phyloP scores from a whole-genome alignment of 2,329 filamentous ascomycete genomes.

The Elsinoe perseae region DNA sequence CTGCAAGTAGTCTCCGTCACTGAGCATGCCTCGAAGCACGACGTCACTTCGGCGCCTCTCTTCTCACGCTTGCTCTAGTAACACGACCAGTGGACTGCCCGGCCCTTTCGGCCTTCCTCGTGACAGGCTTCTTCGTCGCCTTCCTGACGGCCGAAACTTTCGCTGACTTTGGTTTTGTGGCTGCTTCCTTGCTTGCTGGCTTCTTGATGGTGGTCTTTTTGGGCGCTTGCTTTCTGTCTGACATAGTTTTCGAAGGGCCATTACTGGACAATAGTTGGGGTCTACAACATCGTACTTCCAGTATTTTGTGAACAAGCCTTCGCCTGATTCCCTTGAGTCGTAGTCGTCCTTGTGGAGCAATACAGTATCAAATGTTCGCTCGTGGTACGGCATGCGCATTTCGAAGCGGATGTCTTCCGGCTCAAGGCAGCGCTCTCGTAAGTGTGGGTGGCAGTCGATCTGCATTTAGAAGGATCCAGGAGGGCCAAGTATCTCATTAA shows the following conservation, averaged over 20 bases:
- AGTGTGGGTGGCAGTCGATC: too few species aligned
- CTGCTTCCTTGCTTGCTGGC: background rate
- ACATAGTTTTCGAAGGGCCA: background rate
- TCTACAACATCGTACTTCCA: background rate
- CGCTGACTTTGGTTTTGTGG: background rate
- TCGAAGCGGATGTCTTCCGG: background rate
- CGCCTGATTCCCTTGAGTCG: too few species aligned
- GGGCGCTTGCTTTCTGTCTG: background rate
- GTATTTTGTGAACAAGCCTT: background rate
- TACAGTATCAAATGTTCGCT: background rate
- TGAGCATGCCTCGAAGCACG: background rate
- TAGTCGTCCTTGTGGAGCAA: background rate
- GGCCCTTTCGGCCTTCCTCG: background rate
- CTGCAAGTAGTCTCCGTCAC: too few species aligned
- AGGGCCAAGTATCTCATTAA: too few species aligned
- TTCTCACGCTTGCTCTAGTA: background rate
- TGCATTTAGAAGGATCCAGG: too few species aligned
- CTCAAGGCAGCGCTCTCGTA: background rate
- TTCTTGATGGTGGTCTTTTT: background rate
- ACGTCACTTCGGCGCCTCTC: background rate
- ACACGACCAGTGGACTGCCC: background rate
- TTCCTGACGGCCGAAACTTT: background rate
- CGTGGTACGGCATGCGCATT: background rate
- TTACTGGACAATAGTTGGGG: background rate
- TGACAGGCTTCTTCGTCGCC: background rate